A percentile compares a stretch with the other conserved stretches of the same genome.
phyloP scores from a whole-genome alignment of 495 filamentous ascomycete species.

The Talaromyces wortmannii region DNA sequence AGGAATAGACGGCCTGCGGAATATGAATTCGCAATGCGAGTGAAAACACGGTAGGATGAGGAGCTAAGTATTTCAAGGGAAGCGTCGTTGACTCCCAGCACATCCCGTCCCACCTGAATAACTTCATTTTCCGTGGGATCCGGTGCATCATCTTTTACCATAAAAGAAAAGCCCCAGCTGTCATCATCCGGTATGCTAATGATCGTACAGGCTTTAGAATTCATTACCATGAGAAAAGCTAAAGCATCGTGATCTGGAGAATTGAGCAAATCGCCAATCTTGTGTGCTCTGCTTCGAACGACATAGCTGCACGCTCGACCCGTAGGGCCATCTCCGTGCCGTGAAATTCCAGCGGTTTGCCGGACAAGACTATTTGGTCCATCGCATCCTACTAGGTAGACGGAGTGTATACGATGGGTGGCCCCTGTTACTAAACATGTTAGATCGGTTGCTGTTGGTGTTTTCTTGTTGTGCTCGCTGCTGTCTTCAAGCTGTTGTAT shows the following conservation, averaged over 20 bases:
- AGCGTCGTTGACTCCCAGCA: slow-evolving; percentile 5
- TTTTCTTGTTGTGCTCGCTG: background rate
- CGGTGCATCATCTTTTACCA: slow-evolving; percentile 13
- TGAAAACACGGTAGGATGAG: background rate
- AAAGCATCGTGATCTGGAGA: slow-evolving; percentile 5
- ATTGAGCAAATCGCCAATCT: background rate
- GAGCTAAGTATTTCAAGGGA: background rate
- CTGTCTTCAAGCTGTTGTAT: background rate
- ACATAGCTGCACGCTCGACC: background rate
- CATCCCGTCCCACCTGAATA: slow-evolving; percentile 13
- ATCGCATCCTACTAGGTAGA: slow-evolving; percentile 13
- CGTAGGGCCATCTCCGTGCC: slow-evolving; percentile 7
- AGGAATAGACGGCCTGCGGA: slow-evolving; percentile 33
- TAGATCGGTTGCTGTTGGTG: background rate
- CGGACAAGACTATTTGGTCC: slow-evolving; percentile 11
- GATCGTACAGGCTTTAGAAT: background rate
- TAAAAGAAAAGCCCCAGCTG: slow-evolving; percentile 8
- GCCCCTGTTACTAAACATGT: background rate
- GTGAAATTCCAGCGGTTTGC: slow-evolving; percentile 2
- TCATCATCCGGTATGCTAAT: background rate
- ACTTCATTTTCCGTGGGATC: slow-evolving; percentile 15
- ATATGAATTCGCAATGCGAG: slow-evolving; percentile 17
- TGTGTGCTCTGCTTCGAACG: slow-evolving; percentile 5
- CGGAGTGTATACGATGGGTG: background rate
- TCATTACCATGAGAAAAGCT: slow-evolving; percentile 12